These are phyloP conservation scores for Lasiodiplodia sp. DNA, from an alignment of 2,329 filamentous ascomycete species.

Conservation along the genomic window DNA sequence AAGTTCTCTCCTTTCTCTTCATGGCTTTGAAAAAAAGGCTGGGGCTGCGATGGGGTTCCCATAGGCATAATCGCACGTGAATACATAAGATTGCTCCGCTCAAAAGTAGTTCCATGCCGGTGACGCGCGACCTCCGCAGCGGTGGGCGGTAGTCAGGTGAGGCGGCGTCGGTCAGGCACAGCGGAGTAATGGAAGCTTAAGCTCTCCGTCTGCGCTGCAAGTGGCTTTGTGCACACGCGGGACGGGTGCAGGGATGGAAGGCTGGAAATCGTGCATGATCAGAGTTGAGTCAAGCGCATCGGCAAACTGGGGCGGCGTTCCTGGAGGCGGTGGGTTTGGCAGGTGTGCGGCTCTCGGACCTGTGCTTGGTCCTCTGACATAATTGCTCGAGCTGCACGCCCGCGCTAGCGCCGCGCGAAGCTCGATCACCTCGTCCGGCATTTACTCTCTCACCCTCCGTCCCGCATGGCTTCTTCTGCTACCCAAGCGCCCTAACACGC, in stretches of 20 bases:
- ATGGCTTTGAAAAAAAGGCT: conserved; percentile 21
- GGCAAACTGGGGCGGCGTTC: conserved; percentile 4
- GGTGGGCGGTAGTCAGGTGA: not conserved
- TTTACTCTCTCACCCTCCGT: conserved; percentile 16
- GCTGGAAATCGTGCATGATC: conserved; percentile 4
- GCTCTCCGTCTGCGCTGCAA: too few relatives aligned
- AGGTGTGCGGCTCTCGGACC: conserved; percentile 24
- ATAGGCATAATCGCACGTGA: conserved; percentile 25
- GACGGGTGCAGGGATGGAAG: conserved; percentile 2
- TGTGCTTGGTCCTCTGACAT: conserved; percentile 20
- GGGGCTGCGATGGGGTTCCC: conserved; percentile 19
- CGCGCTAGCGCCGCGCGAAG: conserved; percentile 25
- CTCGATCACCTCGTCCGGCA: conserved; percentile 27
- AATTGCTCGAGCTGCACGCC: conserved; percentile 21
- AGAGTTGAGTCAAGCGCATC: conserved; percentile 11
- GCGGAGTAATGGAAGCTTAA: too few relatives aligned
- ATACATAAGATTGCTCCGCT: conserved; percentile 29
- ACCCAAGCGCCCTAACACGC: conserved; percentile 20
- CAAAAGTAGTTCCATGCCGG: conserved; percentile 11
- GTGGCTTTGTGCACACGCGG: not conserved
- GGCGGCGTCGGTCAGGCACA: not conserved
- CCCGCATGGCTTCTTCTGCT: conserved; percentile 29
- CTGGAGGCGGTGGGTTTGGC: conserved; percentile 15
- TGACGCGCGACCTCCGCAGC: not conserved
- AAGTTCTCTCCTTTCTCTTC: conserved; percentile 23